Base-by-base conservation (phyloP, 306 rosid species). In the Fragaria ananassa region DNA sequence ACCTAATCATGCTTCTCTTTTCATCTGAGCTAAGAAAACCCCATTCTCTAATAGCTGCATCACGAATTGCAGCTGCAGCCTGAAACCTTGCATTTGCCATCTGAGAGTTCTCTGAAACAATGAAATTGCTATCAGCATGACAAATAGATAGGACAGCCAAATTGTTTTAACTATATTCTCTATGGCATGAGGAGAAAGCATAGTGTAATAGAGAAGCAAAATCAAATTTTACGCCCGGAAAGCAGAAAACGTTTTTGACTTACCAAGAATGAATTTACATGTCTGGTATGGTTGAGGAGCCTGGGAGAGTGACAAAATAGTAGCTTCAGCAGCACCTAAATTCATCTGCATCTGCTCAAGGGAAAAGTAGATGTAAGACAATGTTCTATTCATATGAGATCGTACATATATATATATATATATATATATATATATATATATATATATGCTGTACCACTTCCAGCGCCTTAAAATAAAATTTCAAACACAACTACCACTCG, bases 41-140 rank as follows among this genome's bases (percentile, higher is more conserved):
- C 97, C 98, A 94, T 87, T 94, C 98, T 81, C 98, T 89, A 62
- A 94, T 82, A 72, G 98, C 98, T 70, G 98, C 98, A 84, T 87
- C 91, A 83, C 87, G 83, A 70, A 94, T 89, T 68, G 98, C 97
- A 41, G 87, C 92, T 54, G 98, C 97, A 10, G 97, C 98, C 83
- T 92, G 96, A 86, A 94, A 94, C 79, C 97, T 92, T 35, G 98
- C 98, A 80, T 84, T 74, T 68, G 97, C 84, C 78, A 92, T 80
- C 82, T 44, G 83, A 72, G 98, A 94, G 78, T 91, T 94, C 80
- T 90, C 98, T 94, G 89, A 75, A 85, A 29, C 44, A 15, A 85
- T 70, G 73, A 78, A 78, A 54, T 34, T 47, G 78, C 64, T 21
- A 76, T 85, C 81, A 80, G 86, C 86, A 72, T 49, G 58, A 69